Conservation (phyloP, 768 basidiomycete genomes). For the Phlebiopsis gigantea region DNA sequence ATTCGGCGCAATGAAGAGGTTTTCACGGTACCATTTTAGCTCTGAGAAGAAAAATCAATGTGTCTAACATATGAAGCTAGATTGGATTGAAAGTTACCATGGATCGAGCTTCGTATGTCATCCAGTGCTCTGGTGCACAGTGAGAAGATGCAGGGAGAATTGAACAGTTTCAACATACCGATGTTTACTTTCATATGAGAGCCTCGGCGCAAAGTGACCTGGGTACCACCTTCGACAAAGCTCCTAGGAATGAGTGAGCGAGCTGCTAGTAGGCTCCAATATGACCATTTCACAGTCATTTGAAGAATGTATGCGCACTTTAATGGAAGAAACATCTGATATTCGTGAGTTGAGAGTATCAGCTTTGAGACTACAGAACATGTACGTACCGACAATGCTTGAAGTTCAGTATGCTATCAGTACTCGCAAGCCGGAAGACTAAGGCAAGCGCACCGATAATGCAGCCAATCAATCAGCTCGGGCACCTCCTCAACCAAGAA, state of each 20-base stretch:
- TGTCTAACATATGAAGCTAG: not conserved
- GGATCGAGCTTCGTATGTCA: constrained; percentile 74
- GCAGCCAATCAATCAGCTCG: constrained; percentile 69
- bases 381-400: constrained; percentile 66
- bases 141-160: not conserved
- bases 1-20: constrained; percentile 52
- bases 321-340: constrained; percentile 79
- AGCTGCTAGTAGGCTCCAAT: too few species aligned
- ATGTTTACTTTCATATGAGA: constrained; percentile 37
- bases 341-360: not conserved
- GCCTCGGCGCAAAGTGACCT: not conserved
- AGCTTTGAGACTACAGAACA: not conserved
- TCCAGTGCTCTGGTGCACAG: constrained; percentile 61
- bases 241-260: constrained; percentile 45
- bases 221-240: constrained; percentile 71
- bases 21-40: constrained; percentile 71
- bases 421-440: not conserved
- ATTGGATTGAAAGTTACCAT: constrained; percentile 38
- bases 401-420: not conserved
- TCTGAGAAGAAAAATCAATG: constrained; percentile 37
- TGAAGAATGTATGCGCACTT: constrained; percentile 36
- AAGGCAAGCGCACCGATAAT: constrained; percentile 55
- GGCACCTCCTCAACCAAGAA: constrained; percentile 82
- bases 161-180: constrained; percentile 38
- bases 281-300: not conserved